These are phyloP conservation scores for Penicillium diatomitis DNA, from an alignment of 495 filamentous ascomycete genomes.

Conservation along the genomic window DNA sequence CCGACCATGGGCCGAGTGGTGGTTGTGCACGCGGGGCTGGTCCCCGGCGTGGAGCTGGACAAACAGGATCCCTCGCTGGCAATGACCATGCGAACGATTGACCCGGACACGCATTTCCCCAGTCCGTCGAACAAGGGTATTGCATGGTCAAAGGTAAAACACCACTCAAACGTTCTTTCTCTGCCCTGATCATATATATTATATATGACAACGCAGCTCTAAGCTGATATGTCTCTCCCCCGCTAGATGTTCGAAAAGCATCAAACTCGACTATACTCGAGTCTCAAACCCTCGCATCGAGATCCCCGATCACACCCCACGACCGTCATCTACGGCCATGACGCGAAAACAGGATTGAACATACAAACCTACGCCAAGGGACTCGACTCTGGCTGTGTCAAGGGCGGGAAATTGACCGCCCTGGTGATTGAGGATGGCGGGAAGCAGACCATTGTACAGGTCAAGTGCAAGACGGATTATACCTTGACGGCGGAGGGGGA, in stretches of 20 bases:
- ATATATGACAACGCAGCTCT: not conserved
- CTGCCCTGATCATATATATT: too few species aligned
- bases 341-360: conserved; percentile 62
- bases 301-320: conserved; percentile 19
- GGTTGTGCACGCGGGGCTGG: conserved; percentile 78
- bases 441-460: conserved; percentile 28
- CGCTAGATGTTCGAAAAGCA: conserved; percentile 49
- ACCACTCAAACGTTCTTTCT: not conserved
- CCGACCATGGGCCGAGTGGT: conserved; percentile 48
- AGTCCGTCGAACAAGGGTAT: conserved; percentile 46
- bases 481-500: too few species aligned
- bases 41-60: conserved; percentile 61
- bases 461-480: conserved; percentile 23
- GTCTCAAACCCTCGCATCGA: conserved; percentile 8
- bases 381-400: conserved; percentile 72
- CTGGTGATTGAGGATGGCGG: conserved; percentile 53
- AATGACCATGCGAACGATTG: conserved; percentile 88
- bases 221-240: not conserved
- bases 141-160: conserved; percentile 58
- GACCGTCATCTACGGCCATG: conserved; percentile 80
- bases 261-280: conserved; percentile 29
- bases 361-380: conserved; percentile 67
- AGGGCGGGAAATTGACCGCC: conserved; percentile 66
- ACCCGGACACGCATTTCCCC: conserved; percentile 51
- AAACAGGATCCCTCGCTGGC: conserved; percentile 69